Evolutionary conservation across 352 stramenopile genomes (phyloP), one percentile per base, ranked within the genome.

Genomic region (Phytophthora fragariaefolia): DNA sequence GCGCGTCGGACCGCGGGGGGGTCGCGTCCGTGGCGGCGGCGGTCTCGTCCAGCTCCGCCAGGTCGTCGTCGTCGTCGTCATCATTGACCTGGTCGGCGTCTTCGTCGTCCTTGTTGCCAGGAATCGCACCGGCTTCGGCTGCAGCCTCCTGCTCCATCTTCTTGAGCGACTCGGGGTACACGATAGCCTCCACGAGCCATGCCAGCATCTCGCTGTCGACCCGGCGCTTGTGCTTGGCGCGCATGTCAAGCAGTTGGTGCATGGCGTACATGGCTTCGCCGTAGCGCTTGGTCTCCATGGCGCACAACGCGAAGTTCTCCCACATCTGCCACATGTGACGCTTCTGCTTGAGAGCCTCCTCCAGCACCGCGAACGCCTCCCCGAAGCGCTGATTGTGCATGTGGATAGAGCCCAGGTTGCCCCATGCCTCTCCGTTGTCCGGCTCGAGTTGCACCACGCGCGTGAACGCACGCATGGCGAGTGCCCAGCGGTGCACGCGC

Each of bases 361-460:
- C 68, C 36, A 97, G 79, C 47, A 96, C 90, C 4, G 85, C 80
- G 36, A 96, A 91, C 9, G 91, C 92, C 64, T 93, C 81, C 8
- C 73, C 63, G 54, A 89, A 97, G 26, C 90, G 79, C 20, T 85
- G 76, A 42, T 91, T 83, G 42, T 77, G 83, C 66, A 98, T 81
- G 70, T 98, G 93, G 43, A 98, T 91, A 43, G 95, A 97, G 45
- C 94, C 95, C 22, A 99, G 82, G 78, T 99, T 99, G 36, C 94
- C 95, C 95, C 92, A 98, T 1, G 95, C 93, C 67, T 99, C 96
- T 23, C 87, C 91, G 62, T 98, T 93, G 57, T 98, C 94, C 6
- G 96, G 96, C 58, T 98, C 91, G 56, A 98, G 89, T 70, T 98
- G 91, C 22, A 98, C 95, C 20, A 98, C 94, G 40, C 95, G 89